Evolutionary conservation across 73 alveolate genomes (phyloP).

Genomic region (Halteria grandinella): DNA sequence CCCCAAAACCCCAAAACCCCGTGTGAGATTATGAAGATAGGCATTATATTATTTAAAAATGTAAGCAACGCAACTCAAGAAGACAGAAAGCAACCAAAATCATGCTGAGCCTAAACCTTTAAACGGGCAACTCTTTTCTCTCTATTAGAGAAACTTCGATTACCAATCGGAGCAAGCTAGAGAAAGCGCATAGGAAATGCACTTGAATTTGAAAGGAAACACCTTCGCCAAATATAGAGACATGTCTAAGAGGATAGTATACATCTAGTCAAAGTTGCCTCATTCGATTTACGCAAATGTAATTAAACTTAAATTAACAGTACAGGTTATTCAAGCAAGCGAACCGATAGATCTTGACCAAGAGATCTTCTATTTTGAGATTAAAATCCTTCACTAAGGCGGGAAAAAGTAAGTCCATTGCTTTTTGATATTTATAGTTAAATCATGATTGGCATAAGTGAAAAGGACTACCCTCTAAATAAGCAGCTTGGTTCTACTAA

Average conservation of each 20-base stretch:
- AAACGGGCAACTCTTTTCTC: too few species aligned
- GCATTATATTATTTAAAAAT: too few species aligned
- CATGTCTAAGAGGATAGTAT: neutral
- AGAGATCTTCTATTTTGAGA: conserved; percentile 31
- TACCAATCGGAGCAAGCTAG: conserved; percentile 1
- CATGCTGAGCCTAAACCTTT: too few species aligned
- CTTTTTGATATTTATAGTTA: neutral
- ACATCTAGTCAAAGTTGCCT: conserved; percentile 25
- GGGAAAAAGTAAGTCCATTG: conserved; percentile 9
- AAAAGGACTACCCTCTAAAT: too few species aligned
- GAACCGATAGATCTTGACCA: conserved; percentile 10
- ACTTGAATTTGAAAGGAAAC: conserved; percentile 1
- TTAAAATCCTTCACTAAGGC: conserved; percentile 11
- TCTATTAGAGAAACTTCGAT: conserved; percentile 6
- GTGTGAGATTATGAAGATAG: too few species aligned
- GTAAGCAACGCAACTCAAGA: too few species aligned
- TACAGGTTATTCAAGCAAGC: conserved; percentile 24
- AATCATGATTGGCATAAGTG: conserved; percentile 22
- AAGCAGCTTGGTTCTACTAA: conserved; percentile 32
- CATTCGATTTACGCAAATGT: conserved; percentile 21
- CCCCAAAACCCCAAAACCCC: too few species aligned
- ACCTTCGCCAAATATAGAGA: conserved; percentile 18
- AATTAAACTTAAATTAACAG: neutral
- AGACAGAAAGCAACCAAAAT: too few species aligned
- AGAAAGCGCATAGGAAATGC: neutral